Conservation (phyloP, 2,329 filamentous ascomycete genomes). For the Penicillium carneum region DNA sequence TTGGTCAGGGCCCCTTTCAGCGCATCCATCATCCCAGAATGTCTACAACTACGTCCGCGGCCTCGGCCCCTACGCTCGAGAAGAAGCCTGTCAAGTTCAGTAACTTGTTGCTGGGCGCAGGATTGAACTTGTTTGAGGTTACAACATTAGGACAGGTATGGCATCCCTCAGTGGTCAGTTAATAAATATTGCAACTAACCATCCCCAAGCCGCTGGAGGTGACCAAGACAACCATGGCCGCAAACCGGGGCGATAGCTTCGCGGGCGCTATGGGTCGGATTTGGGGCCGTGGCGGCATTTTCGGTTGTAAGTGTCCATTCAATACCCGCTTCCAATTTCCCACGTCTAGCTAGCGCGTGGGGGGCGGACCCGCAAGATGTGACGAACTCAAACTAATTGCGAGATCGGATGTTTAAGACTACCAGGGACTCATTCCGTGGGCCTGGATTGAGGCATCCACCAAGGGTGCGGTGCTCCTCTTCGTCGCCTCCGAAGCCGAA, state of each 20-base stretch:
- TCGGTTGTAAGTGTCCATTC: slow-evolving; percentile 77
- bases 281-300: slow-evolving; percentile 89
- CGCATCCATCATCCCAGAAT: slow-evolving; percentile 63
- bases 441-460: slow-evolving; percentile 99
- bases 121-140: slow-evolving; percentile 93
- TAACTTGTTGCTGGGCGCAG: slow-evolving; percentile 92
- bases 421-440: slow-evolving; percentile 99
- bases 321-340: slow-evolving; percentile 21
- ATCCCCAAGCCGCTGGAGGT: slow-evolving; percentile 85
- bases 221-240: slow-evolving; percentile 99
- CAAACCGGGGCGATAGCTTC: slow-evolving; percentile 90
- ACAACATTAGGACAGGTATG: slow-evolving; percentile 71
- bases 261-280: slow-evolving; percentile 80
- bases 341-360: slow-evolving; percentile 27
- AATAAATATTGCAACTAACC: slow-evolving; percentile 8
- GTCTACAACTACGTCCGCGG: slow-evolving; percentile 60
- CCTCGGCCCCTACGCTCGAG: slow-evolving; percentile 71
- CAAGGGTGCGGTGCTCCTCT: slow-evolving; percentile 98
- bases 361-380: slow-evolving; percentile 27
- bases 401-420: slow-evolving; percentile 70
- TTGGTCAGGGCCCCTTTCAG: slow-evolving; percentile 93
- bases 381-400: slow-evolving; percentile 24
- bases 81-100: slow-evolving; percentile 99
- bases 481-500: slow-evolving; percentile 97
- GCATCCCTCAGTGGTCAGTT: background rate